Conservation (phyloP, 2,329 filamentous ascomycete genomes). For the Setomelanomma holmii region DNA sequence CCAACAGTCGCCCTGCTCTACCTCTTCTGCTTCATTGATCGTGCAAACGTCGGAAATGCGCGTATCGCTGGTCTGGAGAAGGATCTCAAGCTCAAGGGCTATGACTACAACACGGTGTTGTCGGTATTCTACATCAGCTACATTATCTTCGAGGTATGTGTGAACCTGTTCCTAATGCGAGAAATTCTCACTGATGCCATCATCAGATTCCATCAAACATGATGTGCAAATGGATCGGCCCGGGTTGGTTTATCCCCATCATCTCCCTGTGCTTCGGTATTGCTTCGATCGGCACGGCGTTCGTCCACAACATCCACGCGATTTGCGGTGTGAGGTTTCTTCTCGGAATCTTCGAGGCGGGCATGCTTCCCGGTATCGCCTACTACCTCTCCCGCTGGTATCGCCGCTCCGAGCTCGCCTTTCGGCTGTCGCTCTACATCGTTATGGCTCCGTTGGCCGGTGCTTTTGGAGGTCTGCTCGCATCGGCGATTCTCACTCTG, state of each 20-base stretch:
- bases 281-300: slow-evolving; percentile 69
- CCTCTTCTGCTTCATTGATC: slow-evolving; percentile 76
- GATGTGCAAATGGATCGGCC: slow-evolving; percentile 73
- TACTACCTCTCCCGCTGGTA: slow-evolving; percentile 79
- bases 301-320: slow-evolving; percentile 62
- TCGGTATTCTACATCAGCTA: slow-evolving; percentile 76
- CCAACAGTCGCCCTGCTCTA: slow-evolving; percentile 72
- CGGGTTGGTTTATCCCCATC: slow-evolving; percentile 73
- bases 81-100: slow-evolving; percentile 65
- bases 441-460: slow-evolving; percentile 74
- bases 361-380: slow-evolving; percentile 75
- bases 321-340: slow-evolving; percentile 70
- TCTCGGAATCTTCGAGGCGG: slow-evolving; percentile 72
- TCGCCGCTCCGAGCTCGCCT: slow-evolving; percentile 70
- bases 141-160: slow-evolving; percentile 61
- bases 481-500: slow-evolving; percentile 67
- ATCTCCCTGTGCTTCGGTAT: slow-evolving; percentile 70
- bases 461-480: slow-evolving; percentile 73
- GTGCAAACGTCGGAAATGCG: slow-evolving; percentile 79
- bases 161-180: too few relatives aligned
- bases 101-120: slow-evolving; percentile 74
- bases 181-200: slow-evolving; percentile 50
- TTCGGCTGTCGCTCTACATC: slow-evolving; percentile 72
- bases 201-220: slow-evolving; percentile 74
- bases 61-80: slow-evolving; percentile 69